These are phyloP conservation scores for Phytophthora macrochlamydospora DNA, from an alignment of 352 stramenopile genomes.

Conservation along the genomic window DNA sequence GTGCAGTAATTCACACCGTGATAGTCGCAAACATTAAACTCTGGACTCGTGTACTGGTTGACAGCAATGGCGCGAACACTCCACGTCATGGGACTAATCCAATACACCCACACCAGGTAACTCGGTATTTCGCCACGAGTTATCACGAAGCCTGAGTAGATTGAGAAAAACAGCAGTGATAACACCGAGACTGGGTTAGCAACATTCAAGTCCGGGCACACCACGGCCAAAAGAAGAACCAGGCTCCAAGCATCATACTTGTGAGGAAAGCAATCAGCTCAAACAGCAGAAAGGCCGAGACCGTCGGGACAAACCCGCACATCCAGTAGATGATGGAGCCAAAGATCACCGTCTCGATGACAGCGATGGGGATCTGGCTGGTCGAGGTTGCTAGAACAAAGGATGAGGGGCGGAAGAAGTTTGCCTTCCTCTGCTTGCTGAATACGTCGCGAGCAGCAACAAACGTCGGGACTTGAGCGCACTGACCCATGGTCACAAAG, in stretches of 20 bases:
- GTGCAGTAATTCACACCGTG: slow-evolving; percentile 10
- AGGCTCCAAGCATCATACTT: slow-evolving; percentile 53
- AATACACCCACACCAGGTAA: slow-evolving; percentile 20
- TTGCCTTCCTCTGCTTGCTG: slow-evolving; percentile 76
- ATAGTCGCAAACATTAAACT: slow-evolving; percentile 19
- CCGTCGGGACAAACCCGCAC: slow-evolving; percentile 54
- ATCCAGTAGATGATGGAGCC: slow-evolving; percentile 89
- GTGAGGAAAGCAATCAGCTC: slow-evolving; percentile 48
- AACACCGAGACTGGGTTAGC: slow-evolving; percentile 17
- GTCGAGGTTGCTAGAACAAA: slow-evolving; percentile 56
- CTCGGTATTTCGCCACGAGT: slow-evolving; percentile 28
- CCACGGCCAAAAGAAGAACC: slow-evolving; percentile 53
- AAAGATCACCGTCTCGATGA: slow-evolving; percentile 79
- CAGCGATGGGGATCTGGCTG: slow-evolving; percentile 44
- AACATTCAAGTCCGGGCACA: slow-evolving; percentile 34
- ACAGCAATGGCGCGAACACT: slow-evolving; percentile 9
- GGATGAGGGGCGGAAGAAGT: slow-evolving; percentile 69
- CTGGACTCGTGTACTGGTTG: slow-evolving; percentile 20
- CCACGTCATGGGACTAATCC: slow-evolving; percentile 36
- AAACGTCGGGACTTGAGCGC: slow-evolving; percentile 62
- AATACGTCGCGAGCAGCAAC: slow-evolving; percentile 55
- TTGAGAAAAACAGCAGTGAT: slow-evolving; percentile 24
- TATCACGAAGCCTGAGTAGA: slow-evolving; percentile 44
- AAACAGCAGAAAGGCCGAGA: slow-evolving; percentile 47
- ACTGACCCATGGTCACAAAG: slow-evolving; percentile 65